These are phyloP conservation scores for Coniochaeta sp. DNA, from an alignment of 2,329 filamentous ascomycete species.

Conservation along the genomic window DNA sequence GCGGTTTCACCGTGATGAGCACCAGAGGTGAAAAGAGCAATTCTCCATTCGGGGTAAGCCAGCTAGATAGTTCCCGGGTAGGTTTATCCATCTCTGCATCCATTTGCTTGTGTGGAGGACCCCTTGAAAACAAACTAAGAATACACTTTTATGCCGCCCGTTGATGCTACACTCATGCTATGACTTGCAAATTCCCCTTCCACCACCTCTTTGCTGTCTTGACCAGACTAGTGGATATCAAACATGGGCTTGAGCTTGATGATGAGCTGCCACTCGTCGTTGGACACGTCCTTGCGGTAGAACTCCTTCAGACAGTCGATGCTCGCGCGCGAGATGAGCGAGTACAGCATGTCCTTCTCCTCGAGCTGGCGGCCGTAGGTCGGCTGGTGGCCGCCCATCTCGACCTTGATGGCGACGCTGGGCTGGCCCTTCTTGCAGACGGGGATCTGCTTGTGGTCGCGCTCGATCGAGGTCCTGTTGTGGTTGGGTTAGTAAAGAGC, in stretches of 20 bases:
- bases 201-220: neutral
- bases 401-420: constrained; percentile 97
- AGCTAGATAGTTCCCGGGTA: neutral
- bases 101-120: neutral
- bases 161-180: neutral
- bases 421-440: constrained; percentile 94
- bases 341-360: constrained; percentile 83
- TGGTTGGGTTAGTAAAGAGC: neutral
- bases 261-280: constrained; percentile 91
- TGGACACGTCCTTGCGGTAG: constrained; percentile 78
- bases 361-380: constrained; percentile 92
- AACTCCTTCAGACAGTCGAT: constrained; percentile 97
- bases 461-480: constrained; percentile 85
- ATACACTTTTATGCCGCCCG: neutral
- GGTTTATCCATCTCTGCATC: neutral
- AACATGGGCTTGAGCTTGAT: constrained; percentile 94
- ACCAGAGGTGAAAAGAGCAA: neutral
- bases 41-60: neutral
- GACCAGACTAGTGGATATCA: constrained; percentile 60
- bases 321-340: constrained; percentile 73
- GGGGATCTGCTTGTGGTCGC: constrained; percentile 90
- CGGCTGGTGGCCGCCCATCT: constrained; percentile 85
- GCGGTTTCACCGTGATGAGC: neutral
- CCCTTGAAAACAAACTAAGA: neutral
- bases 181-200: neutral